phyloP scores from a whole-genome alignment of 176 grass and related monocot genomes.

The Poa pratensis region DNA sequence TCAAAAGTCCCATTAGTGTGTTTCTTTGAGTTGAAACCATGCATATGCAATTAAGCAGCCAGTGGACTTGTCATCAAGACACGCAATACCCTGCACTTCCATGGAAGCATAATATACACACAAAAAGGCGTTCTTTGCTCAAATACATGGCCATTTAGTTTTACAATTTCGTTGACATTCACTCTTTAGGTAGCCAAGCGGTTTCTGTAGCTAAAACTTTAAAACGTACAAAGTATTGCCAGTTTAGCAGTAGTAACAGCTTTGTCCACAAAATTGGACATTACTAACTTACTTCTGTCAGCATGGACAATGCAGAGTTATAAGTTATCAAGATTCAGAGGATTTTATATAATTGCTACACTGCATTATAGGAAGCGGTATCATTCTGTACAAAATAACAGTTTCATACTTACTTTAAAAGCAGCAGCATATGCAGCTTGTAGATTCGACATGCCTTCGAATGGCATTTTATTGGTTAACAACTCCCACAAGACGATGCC shows the following conservation, averaged over 20 bases:
- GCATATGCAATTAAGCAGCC: constrained; percentile 5
- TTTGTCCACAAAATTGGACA: constrained; percentile 30
- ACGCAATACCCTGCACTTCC: background rate
- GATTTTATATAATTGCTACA: background rate
- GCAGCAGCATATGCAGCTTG: constrained; percentile 99
- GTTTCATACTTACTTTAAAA: constrained; percentile 70
- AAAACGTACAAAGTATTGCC: background rate
- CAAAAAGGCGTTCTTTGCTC: background rate
- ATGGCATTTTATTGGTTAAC: constrained; percentile 97
- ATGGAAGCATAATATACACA: constrained; percentile 3
- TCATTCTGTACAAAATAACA: constrained; percentile 20
- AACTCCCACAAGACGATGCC: constrained; percentile 98
- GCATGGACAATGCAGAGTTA: background rate
- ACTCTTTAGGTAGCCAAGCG: constrained; percentile 19
- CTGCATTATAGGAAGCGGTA: background rate
- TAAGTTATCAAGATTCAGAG: background rate
- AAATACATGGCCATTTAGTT: background rate
- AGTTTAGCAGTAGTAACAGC: constrained; percentile 29
- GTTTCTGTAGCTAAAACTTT: background rate
- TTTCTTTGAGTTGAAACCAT: background rate
- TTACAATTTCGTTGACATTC: constrained; percentile 5
- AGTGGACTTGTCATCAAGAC: background rate
- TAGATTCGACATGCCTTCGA: constrained; percentile 99
- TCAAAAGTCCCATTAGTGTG: background rate
- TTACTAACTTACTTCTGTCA: constrained; percentile 26